Evolutionary conservation across 176 grass and related monocot genomes (phyloP).

Genomic region (Lolium multiflorum): DNA sequence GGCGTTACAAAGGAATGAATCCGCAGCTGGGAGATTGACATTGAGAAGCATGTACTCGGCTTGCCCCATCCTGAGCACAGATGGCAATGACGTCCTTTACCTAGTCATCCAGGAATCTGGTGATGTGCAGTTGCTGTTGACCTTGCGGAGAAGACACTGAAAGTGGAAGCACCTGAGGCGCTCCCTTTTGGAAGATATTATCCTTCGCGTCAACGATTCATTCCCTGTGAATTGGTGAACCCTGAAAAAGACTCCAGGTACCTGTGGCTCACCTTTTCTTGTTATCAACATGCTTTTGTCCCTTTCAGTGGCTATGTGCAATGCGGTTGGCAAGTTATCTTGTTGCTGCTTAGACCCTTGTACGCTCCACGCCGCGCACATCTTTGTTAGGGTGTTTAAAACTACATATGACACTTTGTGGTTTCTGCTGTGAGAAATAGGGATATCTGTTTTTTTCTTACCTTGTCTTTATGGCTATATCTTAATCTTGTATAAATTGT

Average conservation of each 20-base stretch:
- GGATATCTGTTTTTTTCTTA: background rate
- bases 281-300: background rate
- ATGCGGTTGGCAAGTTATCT: background rate
- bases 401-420: background rate
- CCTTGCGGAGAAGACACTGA: background rate
- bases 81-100: slow-evolving; percentile 2
- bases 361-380: background rate
- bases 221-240: slow-evolving; percentile 1
- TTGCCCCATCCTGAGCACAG: background rate
- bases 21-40: background rate
- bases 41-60: background rate
- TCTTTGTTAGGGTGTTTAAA: background rate
- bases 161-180: slow-evolving; percentile 1
- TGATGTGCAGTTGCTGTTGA: background rate
- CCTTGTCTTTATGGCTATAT: background rate
- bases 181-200: background rate
- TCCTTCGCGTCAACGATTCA: background rate
- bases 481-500: background rate
- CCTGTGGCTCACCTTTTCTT: background rate
- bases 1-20: background rate
- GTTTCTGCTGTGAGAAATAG: slow-evolving; percentile 6
- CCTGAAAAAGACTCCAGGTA: slow-evolving; percentile 7
- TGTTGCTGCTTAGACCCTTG: background rate
- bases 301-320: background rate
- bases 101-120: background rate